Evolutionary conservation across 176 grass and related monocot genomes (phyloP), one percentile per base, ranked within the genome.

Genomic region (Musa itinerans): DNA sequence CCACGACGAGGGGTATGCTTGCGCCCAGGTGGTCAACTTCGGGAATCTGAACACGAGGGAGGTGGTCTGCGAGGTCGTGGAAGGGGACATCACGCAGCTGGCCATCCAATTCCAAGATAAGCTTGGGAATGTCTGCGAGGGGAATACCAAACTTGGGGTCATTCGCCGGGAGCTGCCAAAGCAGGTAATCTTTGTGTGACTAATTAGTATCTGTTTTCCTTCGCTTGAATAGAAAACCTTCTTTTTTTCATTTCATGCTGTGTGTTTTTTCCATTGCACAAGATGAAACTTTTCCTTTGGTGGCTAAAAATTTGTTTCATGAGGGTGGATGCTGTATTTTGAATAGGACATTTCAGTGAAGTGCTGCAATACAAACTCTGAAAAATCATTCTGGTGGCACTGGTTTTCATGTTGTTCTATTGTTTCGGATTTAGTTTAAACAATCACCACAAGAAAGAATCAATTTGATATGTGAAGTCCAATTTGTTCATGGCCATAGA

Each of bases 91-190:
- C 63, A 91, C 90, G 11, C 83, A 93, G 66, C 85, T 98, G 65
- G 86, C 88, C 67, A 82, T 89, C 72, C 90, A 98, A 78, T 98
- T 98, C 63, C 94, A 89, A 59, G 94, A 98, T 89, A 98, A 93
- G 78, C 88, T 98, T 0, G 94, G 94, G 19, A 93, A 98, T 85
- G 65, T 89, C 21, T 83, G 87, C 2, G 94, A 98, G 72, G 94
- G 94, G 53, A 98, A 93, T 75, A 91, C 94, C 1, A 75, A 89
- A 43, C 78, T 98, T 69, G 78, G 86, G 71, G 86, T 98, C 59
- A 87, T 98, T 54, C 84, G 83, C 15, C 62, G 88, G 43, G 94
- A 98, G 76, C 81, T 98, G 52, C 90, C 94, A 17, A 71, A 78
- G 51, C 94, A 93, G 90, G 94, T 98, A 82, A 19, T 69, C 6